phyloP scores from a whole-genome alignment of 179 eudicot genomes.

The Gypsophila paniculata region DNA sequence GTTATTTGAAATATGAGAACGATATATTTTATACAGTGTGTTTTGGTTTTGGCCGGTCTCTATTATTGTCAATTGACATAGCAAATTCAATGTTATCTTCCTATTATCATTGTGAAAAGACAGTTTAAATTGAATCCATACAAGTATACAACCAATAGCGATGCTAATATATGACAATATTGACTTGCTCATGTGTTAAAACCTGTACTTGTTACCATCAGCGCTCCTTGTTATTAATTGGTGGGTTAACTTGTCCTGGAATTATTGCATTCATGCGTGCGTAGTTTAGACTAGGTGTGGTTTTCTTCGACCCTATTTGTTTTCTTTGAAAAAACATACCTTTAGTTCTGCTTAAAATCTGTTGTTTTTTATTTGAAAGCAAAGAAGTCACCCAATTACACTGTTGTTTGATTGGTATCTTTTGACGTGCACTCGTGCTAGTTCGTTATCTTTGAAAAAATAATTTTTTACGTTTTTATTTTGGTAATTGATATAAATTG shows the following conservation, averaged over 20 bases:
- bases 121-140: background rate
- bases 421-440: background rate
- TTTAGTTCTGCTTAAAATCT: background rate
- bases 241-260: background rate
- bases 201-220: background rate
- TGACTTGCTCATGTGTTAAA: background rate
- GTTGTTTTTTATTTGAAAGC: background rate
- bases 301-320: background rate
- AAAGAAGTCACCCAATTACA: conserved; percentile 5
- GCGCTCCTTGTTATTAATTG: background rate
- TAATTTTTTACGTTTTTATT: too few species aligned
- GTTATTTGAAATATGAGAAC: too few species aligned
- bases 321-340: background rate
- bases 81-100: conserved; percentile 1
- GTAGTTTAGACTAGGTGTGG: background rate
- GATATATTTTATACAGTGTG: conserved; percentile 5
- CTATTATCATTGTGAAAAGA: conserved; percentile 3
- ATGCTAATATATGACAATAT: background rate
- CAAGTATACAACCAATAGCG: background rate
- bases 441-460: background rate
- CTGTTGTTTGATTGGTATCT: conserved; percentile 7
- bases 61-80: conserved; percentile 13
- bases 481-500: too few species aligned
- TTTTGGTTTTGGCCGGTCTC: conserved; percentile 16
- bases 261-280: background rate